Percentiles rank a stretch among this genome's conserved stretches.
Evolutionary conservation across 75 land plant genomes (phyloP).

Genomic region (Pinus tabuliformis): DNA sequence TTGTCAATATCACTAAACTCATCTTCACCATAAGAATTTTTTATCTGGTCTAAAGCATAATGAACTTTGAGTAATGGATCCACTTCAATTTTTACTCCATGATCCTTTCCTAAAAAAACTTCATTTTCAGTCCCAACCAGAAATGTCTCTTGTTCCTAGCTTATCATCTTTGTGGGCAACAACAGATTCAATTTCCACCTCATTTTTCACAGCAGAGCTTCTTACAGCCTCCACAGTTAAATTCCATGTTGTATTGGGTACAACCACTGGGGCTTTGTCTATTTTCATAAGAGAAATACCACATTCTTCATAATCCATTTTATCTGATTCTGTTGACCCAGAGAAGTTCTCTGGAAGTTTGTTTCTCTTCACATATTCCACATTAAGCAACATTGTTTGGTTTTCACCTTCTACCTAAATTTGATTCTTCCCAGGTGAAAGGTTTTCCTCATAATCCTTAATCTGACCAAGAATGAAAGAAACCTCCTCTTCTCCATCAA

Average conservation of each 20-base stretch:
- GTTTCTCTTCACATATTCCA: constrained; percentile 5
- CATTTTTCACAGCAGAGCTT: neutral
- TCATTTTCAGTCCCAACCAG: constrained; percentile 1
- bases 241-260: neutral
- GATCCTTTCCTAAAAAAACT: neutral
- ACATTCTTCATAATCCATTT: constrained; percentile 2
- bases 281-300: constrained; percentile 5
- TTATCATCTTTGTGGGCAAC: neutral
- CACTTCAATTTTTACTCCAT: neutral
- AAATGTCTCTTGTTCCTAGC: neutral
- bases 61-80: neutral
- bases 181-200: neutral
- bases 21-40: constrained; percentile 14
- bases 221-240: neutral
- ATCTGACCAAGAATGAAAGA: constrained; percentile 53
- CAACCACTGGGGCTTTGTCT: neutral
- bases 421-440: neutral
- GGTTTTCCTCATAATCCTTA: constrained; percentile 23
- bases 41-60: constrained; percentile 9
- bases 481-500: constrained; percentile 66
- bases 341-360: constrained; percentile 4
- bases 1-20: constrained; percentile 25
- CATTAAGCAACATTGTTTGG: constrained; percentile 6
- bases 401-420: constrained; percentile 12
- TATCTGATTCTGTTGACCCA: neutral